A percentile compares a stretch with the other conserved stretches of the same genome.
phyloP scores from a whole-genome alignment of 2,329 filamentous ascomycete species.

The Endothia cerciana region DNA sequence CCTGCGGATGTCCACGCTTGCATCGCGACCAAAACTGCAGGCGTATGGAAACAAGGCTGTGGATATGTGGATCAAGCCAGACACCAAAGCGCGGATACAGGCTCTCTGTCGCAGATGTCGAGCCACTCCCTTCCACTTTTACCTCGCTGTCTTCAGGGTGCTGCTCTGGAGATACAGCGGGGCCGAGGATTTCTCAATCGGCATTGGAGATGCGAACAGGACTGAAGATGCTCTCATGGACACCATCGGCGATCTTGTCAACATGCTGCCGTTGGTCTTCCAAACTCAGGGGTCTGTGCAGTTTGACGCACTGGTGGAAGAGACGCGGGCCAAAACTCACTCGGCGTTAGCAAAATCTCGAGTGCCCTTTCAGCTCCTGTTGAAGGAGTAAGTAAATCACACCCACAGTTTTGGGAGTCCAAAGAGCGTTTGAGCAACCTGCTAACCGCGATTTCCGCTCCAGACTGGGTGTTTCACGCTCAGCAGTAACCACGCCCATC shows the following conservation, averaged over 20 bases:
- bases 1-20: neutral
- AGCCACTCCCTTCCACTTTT: slow-evolving; percentile 48
- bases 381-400: neutral
- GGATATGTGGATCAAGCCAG: neutral
- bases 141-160: slow-evolving; percentile 44
- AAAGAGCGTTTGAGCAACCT: too few relatives aligned
- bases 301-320: neutral
- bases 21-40: neutral
- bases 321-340: neutral
- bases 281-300: neutral
- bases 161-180: slow-evolving; percentile 40
- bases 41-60: neutral
- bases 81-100: neutral
- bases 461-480: neutral
- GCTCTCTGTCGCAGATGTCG: neutral
- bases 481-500: neutral
- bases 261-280: neutral
- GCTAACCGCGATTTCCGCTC: too few relatives aligned
- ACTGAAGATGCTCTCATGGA: slow-evolving; percentile 39
- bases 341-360: neutral
- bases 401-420: too few relatives aligned
- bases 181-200: neutral
- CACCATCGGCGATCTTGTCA: neutral
- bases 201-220: slow-evolving; percentile 50
- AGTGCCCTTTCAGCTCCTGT: neutral